phyloP scores from a whole-genome alignment of 2,329 filamentous ascomycete species.

The Fusarium secorum region DNA sequence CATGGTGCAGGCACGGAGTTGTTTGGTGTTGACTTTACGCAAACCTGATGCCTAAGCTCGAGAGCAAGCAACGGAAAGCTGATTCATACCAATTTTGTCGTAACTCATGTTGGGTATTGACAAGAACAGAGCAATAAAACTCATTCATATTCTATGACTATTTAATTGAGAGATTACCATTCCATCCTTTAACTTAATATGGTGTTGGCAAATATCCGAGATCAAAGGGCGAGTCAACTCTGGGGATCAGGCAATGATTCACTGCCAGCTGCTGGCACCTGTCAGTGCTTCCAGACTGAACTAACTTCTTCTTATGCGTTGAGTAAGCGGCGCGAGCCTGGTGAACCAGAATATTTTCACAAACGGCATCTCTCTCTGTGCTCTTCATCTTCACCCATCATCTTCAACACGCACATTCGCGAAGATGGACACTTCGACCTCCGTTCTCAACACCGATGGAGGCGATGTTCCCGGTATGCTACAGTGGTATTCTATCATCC shows the following conservation, averaged over 20 bases:
- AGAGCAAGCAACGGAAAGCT: not conserved
- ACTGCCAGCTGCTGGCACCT: not conserved
- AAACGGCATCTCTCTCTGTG: not conserved
- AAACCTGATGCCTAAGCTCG: not conserved
- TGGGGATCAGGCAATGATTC: not conserved
- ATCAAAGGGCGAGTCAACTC: not conserved
- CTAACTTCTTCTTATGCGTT: not conserved
- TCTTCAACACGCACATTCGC: not conserved
- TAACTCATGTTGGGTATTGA: not conserved
- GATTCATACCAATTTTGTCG: not conserved
- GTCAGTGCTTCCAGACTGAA: not conserved
- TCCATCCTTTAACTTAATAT: not conserved
- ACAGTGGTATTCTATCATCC: accelerated
- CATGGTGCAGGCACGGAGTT: accelerated
- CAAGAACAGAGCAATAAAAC: no score
- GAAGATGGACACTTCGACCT: not conserved
- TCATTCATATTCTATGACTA: no score
- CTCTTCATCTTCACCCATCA: not conserved
- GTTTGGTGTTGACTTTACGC: not conserved
- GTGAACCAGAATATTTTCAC: accelerated
- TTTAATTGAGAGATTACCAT: accelerated
- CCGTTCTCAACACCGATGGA: accelerated
- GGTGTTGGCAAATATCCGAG: not conserved
- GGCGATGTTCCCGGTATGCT: not conserved
- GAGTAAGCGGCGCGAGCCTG: accelerated